Conservation (phyloP, 352 stramenopile genomes). For the Phytophthora sansomeana region DNA sequence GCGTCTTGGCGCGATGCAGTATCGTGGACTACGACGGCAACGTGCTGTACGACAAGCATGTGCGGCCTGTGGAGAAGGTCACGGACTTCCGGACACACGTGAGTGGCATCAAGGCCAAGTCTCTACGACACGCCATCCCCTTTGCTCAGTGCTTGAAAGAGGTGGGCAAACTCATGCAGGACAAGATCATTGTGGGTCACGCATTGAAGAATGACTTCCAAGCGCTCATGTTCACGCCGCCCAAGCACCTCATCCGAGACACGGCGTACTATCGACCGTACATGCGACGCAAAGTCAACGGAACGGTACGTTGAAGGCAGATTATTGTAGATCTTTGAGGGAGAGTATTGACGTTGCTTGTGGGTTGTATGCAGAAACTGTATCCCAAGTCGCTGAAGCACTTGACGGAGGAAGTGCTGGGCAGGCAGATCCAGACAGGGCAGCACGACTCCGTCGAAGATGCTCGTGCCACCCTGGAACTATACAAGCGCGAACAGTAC, state of each 20-base stretch:
- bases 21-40: conserved; percentile 87
- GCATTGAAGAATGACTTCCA: conserved; percentile 90
- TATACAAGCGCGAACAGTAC: conserved; percentile 89
- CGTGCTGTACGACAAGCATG: conserved; percentile 87
- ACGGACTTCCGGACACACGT: conserved; percentile 90
- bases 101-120: conserved; percentile 79
- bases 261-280: conserved; percentile 87
- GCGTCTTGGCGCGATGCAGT: conserved; percentile 86
- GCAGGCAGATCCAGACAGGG: conserved; percentile 75
- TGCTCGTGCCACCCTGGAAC: conserved; percentile 71
- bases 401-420: conserved; percentile 74
- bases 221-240: conserved; percentile 86
- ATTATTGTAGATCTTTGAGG: neutral
- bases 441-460: conserved; percentile 92
- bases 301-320: conserved; percentile 58
- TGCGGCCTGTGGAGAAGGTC: conserved; percentile 85
- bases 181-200: conserved; percentile 87
- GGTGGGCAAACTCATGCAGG: conserved; percentile 79
- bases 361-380: conserved; percentile 65
- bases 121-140: conserved; percentile 76
- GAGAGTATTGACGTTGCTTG: neutral
- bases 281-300: conserved; percentile 87
- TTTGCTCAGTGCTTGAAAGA: conserved; percentile 87
- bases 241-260: conserved; percentile 82
- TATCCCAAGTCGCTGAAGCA: conserved; percentile 86